These are phyloP conservation scores for Pseudoneurospora amorphoporcata DNA, from an alignment of 495 filamentous ascomycete species.

Conservation along the genomic window DNA sequence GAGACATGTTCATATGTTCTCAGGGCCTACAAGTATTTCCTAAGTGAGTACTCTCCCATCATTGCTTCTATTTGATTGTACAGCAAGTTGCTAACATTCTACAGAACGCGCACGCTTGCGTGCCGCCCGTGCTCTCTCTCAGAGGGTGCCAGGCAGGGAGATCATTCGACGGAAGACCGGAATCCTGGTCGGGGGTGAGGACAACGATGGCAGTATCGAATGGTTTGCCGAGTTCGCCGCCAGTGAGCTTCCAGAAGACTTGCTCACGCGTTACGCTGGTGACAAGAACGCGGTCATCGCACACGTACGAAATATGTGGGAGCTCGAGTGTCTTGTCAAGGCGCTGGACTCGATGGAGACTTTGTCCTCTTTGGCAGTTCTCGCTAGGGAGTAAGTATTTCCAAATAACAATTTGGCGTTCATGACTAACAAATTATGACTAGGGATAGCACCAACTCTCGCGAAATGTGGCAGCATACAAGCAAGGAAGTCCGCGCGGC, in stretches of 20 bases:
- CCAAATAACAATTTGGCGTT: not conserved
- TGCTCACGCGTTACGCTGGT: constrained; percentile 24
- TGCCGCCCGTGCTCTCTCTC: constrained; percentile 54
- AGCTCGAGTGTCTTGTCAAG: constrained; percentile 60
- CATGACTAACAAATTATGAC: not conserved
- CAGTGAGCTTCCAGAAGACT: constrained; percentile 21
- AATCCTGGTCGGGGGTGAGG: constrained; percentile 6
- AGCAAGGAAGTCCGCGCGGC: constrained; percentile 27
- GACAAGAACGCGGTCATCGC: constrained; percentile 33
- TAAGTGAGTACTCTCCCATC: constrained; percentile 44
- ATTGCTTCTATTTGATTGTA: not conserved
- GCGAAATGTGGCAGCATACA: constrained; percentile 35
- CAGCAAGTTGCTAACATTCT: constrained; percentile 16
- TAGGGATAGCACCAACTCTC: constrained; percentile 19
- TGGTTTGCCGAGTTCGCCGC: constrained; percentile 33
- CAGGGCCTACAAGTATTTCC: constrained; percentile 60
- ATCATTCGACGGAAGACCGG: constrained; percentile 30
- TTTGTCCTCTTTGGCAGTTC: constrained; percentile 32
- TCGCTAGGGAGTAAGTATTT: constrained; percentile 31
- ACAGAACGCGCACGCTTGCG: constrained; percentile 45
- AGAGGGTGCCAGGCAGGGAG: constrained; percentile 34
- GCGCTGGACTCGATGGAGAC: constrained; percentile 57
- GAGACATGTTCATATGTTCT: constrained; percentile 59
- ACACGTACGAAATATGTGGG: constrained; percentile 54
- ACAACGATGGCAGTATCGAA: constrained; percentile 21